phyloP scores from a whole-genome alignment of 305 asterid genomes.

The Solanum hybrid region DNA sequence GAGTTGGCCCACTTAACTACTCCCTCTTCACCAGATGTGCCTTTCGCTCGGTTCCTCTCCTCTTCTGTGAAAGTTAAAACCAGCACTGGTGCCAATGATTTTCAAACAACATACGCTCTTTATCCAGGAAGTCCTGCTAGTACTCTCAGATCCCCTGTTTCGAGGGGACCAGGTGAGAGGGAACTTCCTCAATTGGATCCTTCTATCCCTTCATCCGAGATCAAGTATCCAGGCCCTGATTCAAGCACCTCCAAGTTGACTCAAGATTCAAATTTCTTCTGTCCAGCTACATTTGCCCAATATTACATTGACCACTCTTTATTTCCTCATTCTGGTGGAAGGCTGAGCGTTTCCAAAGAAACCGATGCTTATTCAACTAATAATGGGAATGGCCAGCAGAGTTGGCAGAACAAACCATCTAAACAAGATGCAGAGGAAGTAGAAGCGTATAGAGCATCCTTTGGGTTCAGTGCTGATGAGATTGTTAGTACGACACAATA shows the following conservation, averaged over 20 bases:
- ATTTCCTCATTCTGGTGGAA: constrained; percentile 74
- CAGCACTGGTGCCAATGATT: constrained; percentile 35
- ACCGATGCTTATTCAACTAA: constrained; percentile 70
- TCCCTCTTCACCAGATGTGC: constrained; percentile 98
- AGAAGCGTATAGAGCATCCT: constrained; percentile 99
- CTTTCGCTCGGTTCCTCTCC: constrained; percentile 84
- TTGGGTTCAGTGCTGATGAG: constrained; percentile 99
- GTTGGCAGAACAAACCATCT: constrained; percentile 48
- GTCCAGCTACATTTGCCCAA: constrained; percentile 95
- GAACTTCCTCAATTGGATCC: constrained; percentile 51
- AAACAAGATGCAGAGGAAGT: constrained; percentile 83
- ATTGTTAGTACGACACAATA: constrained; percentile 73
- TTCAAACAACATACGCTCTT: constrained; percentile 63
- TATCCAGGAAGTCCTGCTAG: constrained; percentile 85
- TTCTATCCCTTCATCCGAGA: constrained; percentile 31
- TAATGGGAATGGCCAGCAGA: constrained; percentile 51
- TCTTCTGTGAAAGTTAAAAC: constrained; percentile 46
- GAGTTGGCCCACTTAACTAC: constrained; percentile 92
- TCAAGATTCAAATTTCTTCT: constrained; percentile 88
- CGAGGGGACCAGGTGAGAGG: constrained; percentile 48
- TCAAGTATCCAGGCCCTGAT: constrained; percentile 38
- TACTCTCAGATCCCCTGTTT: constrained; percentile 62
- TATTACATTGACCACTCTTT: constrained; percentile 84
- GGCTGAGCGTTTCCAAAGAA: constrained; percentile 86
- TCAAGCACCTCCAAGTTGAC: constrained; percentile 49